Evolutionary conservation across 2,329 filamentous ascomycete species (phyloP), one percentile per base, ranked within the genome.

Genomic region (Verticillium zaregamsianum): DNA sequence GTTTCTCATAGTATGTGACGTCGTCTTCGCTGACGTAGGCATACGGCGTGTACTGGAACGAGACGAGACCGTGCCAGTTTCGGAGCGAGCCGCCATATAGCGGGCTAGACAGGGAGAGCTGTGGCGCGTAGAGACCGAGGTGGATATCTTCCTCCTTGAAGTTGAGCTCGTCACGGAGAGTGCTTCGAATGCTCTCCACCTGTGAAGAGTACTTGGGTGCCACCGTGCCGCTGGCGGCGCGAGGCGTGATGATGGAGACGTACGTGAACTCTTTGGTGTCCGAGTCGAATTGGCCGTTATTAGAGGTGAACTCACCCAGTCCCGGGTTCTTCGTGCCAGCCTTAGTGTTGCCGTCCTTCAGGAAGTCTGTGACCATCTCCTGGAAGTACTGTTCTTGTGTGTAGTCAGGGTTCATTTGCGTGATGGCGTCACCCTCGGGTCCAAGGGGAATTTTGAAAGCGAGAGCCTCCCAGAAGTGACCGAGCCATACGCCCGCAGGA

Each of bases 11-110:
- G 23, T 52, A 20, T 12, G 45, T 12, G 17, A 20, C 20, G 23
- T 59, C 37, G 6, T 64, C 25, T 25, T 39, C 23, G 14, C 61
- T 61, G 32, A 55, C 52, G 12, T 55, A 58, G 8, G 25, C n/a
- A 3, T 12, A 20, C 6, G 63, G 62, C 8, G 60, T 58, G 28
- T 65, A 65, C 56, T 64, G 59, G 62, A 62, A 64, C 14, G 33
- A 60, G 25, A 61, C 25, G 5, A 64, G 40, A 8, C 58, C 63
- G 15, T 49, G 37, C 56, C 56, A 58, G 14, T n/a, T 23, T 20
- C 45, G 45, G 5, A 52, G 45, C 0, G 45, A 52, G n/a, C 45
- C 45, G 1, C 45, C 45, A 23, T 52, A 52, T 6, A 52, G 23
- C 4, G 45, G 4, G 12, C 20, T 52, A 11, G 45, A 52, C 3